Conservation (phyloP, 345 rosid genomes). For the Eucalyptus lansdowneana region DNA sequence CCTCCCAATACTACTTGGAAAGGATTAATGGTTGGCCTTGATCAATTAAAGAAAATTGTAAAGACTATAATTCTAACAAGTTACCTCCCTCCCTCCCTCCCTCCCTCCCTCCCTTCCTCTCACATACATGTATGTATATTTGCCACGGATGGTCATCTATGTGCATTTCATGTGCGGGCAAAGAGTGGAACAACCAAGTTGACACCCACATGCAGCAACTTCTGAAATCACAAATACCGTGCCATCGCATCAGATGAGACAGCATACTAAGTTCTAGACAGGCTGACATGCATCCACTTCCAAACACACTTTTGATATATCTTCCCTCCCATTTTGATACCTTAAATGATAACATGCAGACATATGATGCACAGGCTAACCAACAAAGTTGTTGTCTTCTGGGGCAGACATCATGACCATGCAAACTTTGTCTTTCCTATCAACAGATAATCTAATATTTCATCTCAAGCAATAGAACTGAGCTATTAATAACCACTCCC, state of each 20-base stretch:
- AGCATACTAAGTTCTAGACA: not conserved
- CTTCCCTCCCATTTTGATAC: not conserved
- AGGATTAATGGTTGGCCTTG: not conserved
- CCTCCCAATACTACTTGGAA: not conserved
- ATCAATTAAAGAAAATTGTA: not conserved
- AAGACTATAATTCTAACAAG: not conserved
- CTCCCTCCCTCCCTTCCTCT: not conserved
- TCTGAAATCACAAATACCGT: not conserved
- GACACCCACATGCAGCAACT: not conserved
- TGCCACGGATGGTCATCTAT: not conserved
- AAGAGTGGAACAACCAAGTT: not conserved
- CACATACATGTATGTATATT: not conserved
- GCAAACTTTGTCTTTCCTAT: not conserved
- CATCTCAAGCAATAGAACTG: not conserved
- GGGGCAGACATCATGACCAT: not conserved
- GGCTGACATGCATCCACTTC: not conserved
- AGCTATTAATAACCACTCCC: not conserved
- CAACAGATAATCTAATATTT: not conserved
- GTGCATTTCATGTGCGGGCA: not conserved
- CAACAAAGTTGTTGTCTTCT: not conserved
- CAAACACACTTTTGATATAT: not conserved
- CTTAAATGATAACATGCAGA: not conserved
- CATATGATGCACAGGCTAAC: not conserved
- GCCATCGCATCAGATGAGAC: not conserved
- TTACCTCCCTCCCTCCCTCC: not conserved